Evolutionary conservation across 495 filamentous ascomycete genomes (phyloP), one percentile per base, ranked within the genome.

Genomic region (Penicillium odoratum): DNA sequence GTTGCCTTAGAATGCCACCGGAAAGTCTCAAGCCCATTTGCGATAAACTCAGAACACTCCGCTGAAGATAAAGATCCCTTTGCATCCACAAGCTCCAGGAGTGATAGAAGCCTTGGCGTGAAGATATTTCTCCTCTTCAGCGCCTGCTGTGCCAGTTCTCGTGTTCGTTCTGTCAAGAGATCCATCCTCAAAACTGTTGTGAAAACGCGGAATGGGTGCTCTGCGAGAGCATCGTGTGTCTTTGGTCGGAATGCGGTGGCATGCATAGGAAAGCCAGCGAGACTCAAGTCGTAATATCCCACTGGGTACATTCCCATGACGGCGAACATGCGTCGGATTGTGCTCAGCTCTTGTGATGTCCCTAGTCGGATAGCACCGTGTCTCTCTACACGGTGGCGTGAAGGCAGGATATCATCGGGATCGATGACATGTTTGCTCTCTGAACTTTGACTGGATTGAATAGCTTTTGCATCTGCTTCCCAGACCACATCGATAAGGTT

Each of bases 281-380:
- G 58, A 6, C 60, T 64, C 2, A 79, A 63, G 48, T 79, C 74
- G 51, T 79, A 79, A 59, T 79, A 79, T 21, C 75, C 76, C 5
- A 76, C 74, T 0, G 76, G 72, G 33, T 68, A 55, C 76, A 79
- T 77, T 16, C 72, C 73, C 60, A 79, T 64, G 34, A 78, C 51
- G 29, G 64, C 59, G 50, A 79, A 78, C 55, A 79, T 67, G 31
- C 74, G 74, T 28, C 68, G 53, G 34, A 78, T 69, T 1, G 66
- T 74, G 38, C 56, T 57, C 4, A 79, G 64, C 51, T 79, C 76
- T 34, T 73, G 43, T 4, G 67, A 44, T 0, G 68, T 79, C 2
- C 76, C 76, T 1, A 79, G 60, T 4, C 76, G 68, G 31, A 79
- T 78, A 26, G 76, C 76, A 8, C 76, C 76, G 30, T 79, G 76